Percentiles rank a stretch among this genome's conserved stretches.
phyloP scores from a whole-genome alignment of 805 yeast species.

The Kluyveromyces starmeri region DNA sequence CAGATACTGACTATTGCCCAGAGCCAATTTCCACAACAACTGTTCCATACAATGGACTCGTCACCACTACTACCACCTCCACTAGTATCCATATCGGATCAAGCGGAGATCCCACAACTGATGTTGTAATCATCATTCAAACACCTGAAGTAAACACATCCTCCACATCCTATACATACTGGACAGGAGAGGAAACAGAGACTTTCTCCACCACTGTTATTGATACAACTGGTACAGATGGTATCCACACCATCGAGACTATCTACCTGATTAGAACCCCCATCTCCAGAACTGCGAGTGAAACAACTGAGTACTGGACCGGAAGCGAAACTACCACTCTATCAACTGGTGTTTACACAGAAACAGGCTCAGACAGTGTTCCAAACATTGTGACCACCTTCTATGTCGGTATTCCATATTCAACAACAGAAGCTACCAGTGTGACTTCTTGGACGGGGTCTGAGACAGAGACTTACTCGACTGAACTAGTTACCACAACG shows the following conservation, averaged over 20 bases:
- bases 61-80: slow-evolving; percentile 6
- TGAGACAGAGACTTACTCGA: slow-evolving; percentile 1
- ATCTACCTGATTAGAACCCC: slow-evolving; percentile 8
- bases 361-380: no score
- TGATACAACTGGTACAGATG: slow-evolving; percentile 8
- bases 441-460: background rate
- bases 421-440: no score
- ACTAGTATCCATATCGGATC: slow-evolving; percentile 5
- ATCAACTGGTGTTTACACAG: no score
- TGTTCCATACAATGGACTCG: slow-evolving; percentile 2
- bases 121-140: slow-evolving; percentile 1
- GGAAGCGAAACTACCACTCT: no score
- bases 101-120: slow-evolving; percentile 9
- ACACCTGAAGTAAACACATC: no score
- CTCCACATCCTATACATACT: no score
- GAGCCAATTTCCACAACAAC: slow-evolving; percentile 6
- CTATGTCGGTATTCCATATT: no score
- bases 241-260: slow-evolving; percentile 7
- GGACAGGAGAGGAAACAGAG: no score
- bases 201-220: slow-evolving; percentile 2
- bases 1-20: slow-evolving; percentile 4
- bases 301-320: no score
- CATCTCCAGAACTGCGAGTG: no score
- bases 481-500: no score
- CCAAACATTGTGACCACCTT: no score